These are phyloP conservation scores for Boletus rubropictus DNA, from an alignment of 768 basidiomycete genomes.

Conservation along the genomic window DNA sequence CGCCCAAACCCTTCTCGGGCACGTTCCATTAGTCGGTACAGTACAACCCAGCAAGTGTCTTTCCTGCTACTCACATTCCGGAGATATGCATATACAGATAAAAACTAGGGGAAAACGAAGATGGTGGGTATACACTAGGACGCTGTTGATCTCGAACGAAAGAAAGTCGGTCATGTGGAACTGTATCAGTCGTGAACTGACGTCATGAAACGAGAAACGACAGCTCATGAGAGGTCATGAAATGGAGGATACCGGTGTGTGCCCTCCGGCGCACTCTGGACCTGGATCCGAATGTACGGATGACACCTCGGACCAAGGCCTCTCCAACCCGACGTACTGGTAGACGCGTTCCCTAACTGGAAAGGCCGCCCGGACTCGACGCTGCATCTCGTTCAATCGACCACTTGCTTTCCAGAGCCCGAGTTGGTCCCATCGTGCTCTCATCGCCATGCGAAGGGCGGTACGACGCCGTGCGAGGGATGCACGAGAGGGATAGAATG, in stretches of 20 bases:
- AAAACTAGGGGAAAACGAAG: neutral
- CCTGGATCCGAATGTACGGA: neutral
- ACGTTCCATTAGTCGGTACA: constrained; percentile 9
- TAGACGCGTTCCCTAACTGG: constrained; percentile 27
- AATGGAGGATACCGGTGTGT: neutral
- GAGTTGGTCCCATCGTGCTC: constrained; percentile 28
- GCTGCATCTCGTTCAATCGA: constrained; percentile 25
- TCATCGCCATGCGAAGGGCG: constrained; percentile 23
- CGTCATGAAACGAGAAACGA: constrained; percentile 16
- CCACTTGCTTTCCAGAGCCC: constrained; percentile 23
- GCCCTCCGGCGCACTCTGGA: neutral
- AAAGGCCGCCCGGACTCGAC: constrained; percentile 25
- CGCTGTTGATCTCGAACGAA: constrained; percentile 1
- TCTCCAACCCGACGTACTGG: constrained; percentile 28
- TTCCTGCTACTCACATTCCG: constrained; percentile 4
- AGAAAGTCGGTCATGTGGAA: neutral
- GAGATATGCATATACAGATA: constrained; percentile 12
- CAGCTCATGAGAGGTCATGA: constrained; percentile 14
- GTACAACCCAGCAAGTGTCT: constrained; percentile 8
- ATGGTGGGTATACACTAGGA: constrained; percentile 10
- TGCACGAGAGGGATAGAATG: constrained; percentile 14
- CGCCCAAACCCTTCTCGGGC: constrained; percentile 1
- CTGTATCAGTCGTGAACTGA: neutral
- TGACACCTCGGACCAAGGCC: neutral
- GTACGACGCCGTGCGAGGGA: constrained; percentile 26